phyloP scores from a whole-genome alignment of 176 grass and related monocot species.

The Puya raimondii region DNA sequence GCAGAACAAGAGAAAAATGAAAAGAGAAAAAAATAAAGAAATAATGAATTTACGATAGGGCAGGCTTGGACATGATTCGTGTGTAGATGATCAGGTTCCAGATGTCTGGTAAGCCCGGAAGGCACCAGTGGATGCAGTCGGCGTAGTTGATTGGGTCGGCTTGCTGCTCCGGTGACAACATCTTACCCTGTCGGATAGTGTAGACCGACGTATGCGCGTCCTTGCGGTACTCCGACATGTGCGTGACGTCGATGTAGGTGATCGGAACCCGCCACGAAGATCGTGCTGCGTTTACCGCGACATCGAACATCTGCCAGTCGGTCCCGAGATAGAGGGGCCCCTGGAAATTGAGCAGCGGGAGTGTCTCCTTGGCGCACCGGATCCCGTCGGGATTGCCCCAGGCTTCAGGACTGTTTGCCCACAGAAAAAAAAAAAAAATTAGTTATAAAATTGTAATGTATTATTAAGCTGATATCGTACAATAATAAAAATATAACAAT shows the following conservation, averaged over 20 bases:
- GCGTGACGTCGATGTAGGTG: constrained; percentile 65
- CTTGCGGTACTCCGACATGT: constrained; percentile 83
- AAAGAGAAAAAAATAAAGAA: not conserved
- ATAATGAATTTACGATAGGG: not conserved
- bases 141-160: constrained; percentile 72
- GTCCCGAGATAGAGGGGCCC: constrained; percentile 53
- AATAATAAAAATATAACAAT: too few relatives aligned
- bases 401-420: constrained; percentile 37
- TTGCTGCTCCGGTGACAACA: constrained; percentile 63
- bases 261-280: constrained; percentile 36
- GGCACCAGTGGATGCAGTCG: constrained; percentile 98
- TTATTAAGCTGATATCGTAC: not conserved
- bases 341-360: constrained; percentile 39
- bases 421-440: too few relatives aligned
- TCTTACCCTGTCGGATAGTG: constrained; percentile 63
- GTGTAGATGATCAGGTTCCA: constrained; percentile 83
- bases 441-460: not conserved
- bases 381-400: constrained; percentile 68
- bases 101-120: constrained; percentile 82
- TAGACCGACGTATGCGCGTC: constrained; percentile 85
- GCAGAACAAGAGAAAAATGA: constrained; percentile 4
- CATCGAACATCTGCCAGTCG: constrained; percentile 73
- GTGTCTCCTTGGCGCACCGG: constrained; percentile 74
- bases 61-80: constrained; percentile 54
- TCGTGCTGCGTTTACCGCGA: constrained; percentile 27